A percentile compares a stretch with the other conserved stretches of the same genome.
phyloP scores from a whole-genome alignment of 2,329 filamentous ascomycete genomes.

The Hypoxylon sp. region DNA sequence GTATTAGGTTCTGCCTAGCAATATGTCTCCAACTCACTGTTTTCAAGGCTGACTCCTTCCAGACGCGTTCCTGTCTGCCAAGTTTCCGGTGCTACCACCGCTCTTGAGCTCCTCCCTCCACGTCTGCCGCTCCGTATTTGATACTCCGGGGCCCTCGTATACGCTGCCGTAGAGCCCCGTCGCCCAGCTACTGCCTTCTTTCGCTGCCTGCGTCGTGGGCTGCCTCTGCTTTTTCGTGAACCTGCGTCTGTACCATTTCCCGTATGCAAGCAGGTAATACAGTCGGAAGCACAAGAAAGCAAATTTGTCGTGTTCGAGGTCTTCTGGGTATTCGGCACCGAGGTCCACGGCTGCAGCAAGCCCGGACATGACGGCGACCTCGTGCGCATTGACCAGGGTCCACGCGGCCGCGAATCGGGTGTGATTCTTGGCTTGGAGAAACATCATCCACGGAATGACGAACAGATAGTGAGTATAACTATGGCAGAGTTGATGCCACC shows the following conservation, averaged over 20 bases:
- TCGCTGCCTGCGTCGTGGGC: constrained; percentile 48
- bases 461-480: constrained; percentile 66
- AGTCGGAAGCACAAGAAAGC: constrained; percentile 67
- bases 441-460: constrained; percentile 72
- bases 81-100: constrained; percentile 48
- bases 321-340: constrained; percentile 69
- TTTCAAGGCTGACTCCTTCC: constrained; percentile 48
- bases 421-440: constrained; percentile 67
- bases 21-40: background rate
- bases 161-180: constrained; percentile 66
- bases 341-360: constrained; percentile 74
- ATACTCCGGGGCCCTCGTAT: constrained; percentile 67
- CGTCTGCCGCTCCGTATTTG: constrained; percentile 59
- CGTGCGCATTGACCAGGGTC: constrained; percentile 74
- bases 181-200: constrained; percentile 63
- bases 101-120: constrained; percentile 55
- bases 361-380: constrained; percentile 72
- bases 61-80: constrained; percentile 46
- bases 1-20: constrained; percentile 1
- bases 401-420: constrained; percentile 70
- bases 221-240: constrained; percentile 41
- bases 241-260: constrained; percentile 64
- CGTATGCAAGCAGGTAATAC: constrained; percentile 68
- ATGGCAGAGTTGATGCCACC: constrained; percentile 71
- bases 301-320: constrained; percentile 69